phyloP scores from a whole-genome alignment of 2,329 filamentous ascomycete species.

The Xenosphaeropsis pyriputrescens region DNA sequence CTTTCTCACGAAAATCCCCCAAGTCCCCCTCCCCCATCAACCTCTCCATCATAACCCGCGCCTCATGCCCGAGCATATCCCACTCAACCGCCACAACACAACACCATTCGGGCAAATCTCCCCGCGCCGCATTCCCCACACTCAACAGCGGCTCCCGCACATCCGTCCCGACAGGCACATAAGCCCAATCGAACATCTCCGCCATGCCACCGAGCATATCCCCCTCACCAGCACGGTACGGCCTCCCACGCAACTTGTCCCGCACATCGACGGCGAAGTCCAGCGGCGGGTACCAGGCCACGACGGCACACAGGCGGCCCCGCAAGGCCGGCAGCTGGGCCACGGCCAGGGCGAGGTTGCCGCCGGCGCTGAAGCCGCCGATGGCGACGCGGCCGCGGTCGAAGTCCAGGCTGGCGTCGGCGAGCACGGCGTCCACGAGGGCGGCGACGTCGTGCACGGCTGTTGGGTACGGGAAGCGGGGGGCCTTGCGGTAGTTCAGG shows the following conservation, averaged over 20 bases:
- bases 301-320: conserved; percentile 18
- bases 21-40: conserved; percentile 1
- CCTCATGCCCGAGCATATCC: conserved; percentile 12
- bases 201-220: conserved; percentile 5
- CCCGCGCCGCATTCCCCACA: conserved; percentile 7
- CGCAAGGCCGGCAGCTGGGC: conserved; percentile 23
- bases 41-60: conserved; percentile 6
- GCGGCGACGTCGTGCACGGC: conserved; percentile 28
- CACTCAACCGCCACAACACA: conserved; percentile 12
- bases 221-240: conserved; percentile 5
- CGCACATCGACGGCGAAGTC: conserved; percentile 24
- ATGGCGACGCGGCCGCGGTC: conserved; percentile 26
- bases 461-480: conserved; percentile 26
- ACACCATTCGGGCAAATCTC: conserved; percentile 9
- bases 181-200: conserved; percentile 7
- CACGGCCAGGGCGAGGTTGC: conserved; percentile 28
- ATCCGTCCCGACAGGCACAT: conserved; percentile 9
- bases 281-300: conserved; percentile 28
- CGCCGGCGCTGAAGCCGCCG: conserved; percentile 35
- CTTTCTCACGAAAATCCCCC: conserved; percentile 7
- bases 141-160: conserved; percentile 10
- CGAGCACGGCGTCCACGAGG: conserved; percentile 24
- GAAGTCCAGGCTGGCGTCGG: conserved; percentile 27
- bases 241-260: conserved; percentile 13
- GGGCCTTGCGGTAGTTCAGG: conserved; percentile 34